These are phyloP conservation scores for Epichloe hybrida DNA, from an alignment of 2,329 filamentous ascomycete species.

Conservation along the genomic window DNA sequence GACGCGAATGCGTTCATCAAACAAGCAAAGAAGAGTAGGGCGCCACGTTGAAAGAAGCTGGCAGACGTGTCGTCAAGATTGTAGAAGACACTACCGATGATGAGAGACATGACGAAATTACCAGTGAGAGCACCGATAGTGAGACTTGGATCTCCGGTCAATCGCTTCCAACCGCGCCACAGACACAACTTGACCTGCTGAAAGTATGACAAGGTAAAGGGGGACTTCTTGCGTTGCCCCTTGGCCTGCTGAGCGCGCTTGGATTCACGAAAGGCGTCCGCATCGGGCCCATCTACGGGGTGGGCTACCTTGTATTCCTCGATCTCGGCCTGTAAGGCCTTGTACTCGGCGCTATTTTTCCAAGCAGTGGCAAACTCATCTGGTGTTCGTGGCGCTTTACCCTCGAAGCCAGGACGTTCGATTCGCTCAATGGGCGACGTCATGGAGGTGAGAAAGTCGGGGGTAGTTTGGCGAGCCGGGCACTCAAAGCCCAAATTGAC, in stretches of 20 bases:
- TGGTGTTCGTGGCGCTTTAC: conserved; percentile 42
- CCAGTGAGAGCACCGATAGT: conserved; percentile 55
- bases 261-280: conserved; percentile 41
- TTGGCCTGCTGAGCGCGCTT: conserved; percentile 42
- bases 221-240: conserved; percentile 48
- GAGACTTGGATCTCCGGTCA: conserved; percentile 63
- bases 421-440: conserved; percentile 45
- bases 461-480: conserved; percentile 49
- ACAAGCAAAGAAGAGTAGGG: conserved; percentile 76
- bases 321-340: conserved; percentile 38
- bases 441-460: conserved; percentile 61
- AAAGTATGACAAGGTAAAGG: conserved; percentile 65
- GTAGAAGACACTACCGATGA: conserved; percentile 71
- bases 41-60: conserved; percentile 68
- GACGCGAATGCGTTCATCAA: conserved; percentile 75
- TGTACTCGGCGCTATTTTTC: conserved; percentile 40
- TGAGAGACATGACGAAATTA: conserved; percentile 63
- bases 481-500: conserved; percentile 53
- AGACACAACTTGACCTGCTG: conserved; percentile 72
- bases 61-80: conserved; percentile 50
- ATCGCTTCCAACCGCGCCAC: conserved; percentile 64
- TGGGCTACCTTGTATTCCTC: conserved; percentile 40
- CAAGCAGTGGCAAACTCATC: conserved; percentile 48
- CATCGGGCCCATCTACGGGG: conserved; percentile 41
- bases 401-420: conserved; percentile 41